Evolutionary conservation across 148 eudicot genomes (phyloP).

Genomic region (Amaranthus cruentus): DNA sequence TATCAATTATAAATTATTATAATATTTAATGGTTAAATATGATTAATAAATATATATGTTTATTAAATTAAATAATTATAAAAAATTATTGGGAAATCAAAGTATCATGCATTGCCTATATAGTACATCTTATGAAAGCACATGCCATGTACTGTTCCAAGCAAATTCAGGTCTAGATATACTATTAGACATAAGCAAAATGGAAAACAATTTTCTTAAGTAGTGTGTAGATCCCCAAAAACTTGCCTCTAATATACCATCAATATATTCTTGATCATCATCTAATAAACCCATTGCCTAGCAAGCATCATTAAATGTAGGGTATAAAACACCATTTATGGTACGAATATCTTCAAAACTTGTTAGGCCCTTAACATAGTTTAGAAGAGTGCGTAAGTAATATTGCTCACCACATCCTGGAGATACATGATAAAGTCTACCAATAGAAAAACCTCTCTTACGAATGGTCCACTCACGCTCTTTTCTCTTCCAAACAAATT

Average conservation of each 20-base stretch:
- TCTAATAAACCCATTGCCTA: conserved; percentile 5
- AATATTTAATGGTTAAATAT: no score
- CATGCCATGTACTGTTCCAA: background rate
- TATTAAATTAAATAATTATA: no score
- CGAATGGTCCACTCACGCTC: background rate
- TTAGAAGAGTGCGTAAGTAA: background rate
- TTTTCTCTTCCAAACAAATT: background rate
- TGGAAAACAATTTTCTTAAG: background rate
- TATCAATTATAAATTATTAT: no score
- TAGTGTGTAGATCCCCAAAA: background rate
- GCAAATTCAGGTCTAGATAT: background rate
- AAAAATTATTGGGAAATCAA: background rate
- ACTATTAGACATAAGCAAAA: background rate
- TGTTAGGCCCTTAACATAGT: background rate
- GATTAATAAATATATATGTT: background rate
- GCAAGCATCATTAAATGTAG: conserved; percentile 2
- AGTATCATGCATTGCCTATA: background rate
- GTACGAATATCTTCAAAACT: background rate
- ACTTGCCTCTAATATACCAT: conserved; percentile 1
- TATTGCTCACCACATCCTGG: background rate
- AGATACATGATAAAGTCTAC: background rate
- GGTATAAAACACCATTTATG: background rate
- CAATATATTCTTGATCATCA: conserved; percentile 5
- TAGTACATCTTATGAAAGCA: background rate
- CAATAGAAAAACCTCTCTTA: background rate